Evolutionary conservation across 345 rosid species (phyloP), one percentile per base, ranked within the genome.

Genomic region (Garcia nutans): DNA sequence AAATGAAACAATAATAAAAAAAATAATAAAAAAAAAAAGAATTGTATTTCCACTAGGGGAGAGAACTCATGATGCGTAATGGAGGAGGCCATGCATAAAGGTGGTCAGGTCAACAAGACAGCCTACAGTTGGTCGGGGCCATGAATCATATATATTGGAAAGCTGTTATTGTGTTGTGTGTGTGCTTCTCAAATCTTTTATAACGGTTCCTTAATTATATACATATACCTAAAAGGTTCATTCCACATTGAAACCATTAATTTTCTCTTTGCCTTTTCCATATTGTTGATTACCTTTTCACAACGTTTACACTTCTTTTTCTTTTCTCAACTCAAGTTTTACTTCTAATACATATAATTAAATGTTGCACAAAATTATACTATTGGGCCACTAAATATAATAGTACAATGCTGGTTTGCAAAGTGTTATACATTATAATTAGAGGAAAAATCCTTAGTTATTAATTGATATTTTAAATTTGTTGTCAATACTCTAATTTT

Each of bases 251-350:
- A 15, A 26, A 70, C 64, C 54, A 28, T 70, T n/a, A n/a, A n/a
- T n/a, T 7, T 44, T 13, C 58, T 55, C 70, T 61, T 49, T 17
- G 65, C 26, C 77, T 57, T 23, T 33, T 58, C 10, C 20, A 44
- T 54, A 58, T 60, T 16, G 55, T 41, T 6, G 0, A 28, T 22
- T 28, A 6, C 24, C 77, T 33, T 77, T 81, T 62, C 33, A 19
- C 80, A 76, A 73, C 72, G 80, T 77, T 73, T 37, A 71, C 63
- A 63, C 19, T 5, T 42, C 68, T 58, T 17, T 57, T 17, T 44
- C 54, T 66, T 58, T 22, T 57, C 10, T 55, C n/a, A n/a, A n/a
- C 56, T 66, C 49, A 1, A 45, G 12, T 11, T 45, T 8, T 11
- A 7, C 2, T 45, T 6, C 17, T 24, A 31, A 59, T 37, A 17